Percentiles rank a stretch among this genome's conserved stretches.
These are phyloP conservation scores for Termitomyces sp. DNA, from an alignment of 768 basidiomycete species.

Conservation along the genomic window DNA sequence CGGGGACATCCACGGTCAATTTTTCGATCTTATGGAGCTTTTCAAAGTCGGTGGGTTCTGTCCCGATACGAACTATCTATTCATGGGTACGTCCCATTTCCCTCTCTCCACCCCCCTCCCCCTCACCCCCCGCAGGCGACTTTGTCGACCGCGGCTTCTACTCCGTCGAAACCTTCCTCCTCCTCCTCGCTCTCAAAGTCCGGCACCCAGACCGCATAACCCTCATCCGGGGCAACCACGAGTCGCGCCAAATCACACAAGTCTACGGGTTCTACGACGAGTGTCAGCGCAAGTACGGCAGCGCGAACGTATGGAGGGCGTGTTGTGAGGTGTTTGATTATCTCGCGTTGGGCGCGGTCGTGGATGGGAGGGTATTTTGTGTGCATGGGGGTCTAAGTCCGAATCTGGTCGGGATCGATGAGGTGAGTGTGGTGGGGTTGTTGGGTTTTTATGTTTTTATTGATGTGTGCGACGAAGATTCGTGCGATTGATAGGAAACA, in stretches of 20 bases:
- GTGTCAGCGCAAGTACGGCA: conserved; percentile 94
- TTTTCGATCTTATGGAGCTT: conserved; percentile 94
- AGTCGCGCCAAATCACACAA: conserved; percentile 95
- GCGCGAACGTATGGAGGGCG: conserved; percentile 94
- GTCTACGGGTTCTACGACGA: conserved; percentile 96
- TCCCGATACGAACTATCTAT: conserved; percentile 92
- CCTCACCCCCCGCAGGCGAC: too few species aligned
- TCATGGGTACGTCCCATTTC: conserved; percentile 85
- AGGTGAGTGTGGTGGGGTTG: conserved; percentile 52
- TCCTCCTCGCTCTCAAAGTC: conserved; percentile 92
- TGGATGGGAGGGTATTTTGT: conserved; percentile 97
- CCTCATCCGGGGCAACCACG: conserved; percentile 96
- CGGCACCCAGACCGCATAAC: conserved; percentile 97
- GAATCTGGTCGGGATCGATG: conserved; percentile 80
- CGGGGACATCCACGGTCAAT: conserved; percentile 97
- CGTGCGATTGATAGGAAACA: conserved; percentile 93
- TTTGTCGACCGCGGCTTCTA: conserved; percentile 99
- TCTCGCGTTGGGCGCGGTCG: conserved; percentile 88
- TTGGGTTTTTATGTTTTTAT: not conserved
- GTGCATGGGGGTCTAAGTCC: conserved; percentile 97
- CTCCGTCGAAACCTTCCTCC: conserved; percentile 92
- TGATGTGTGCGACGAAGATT: conserved; percentile 60
- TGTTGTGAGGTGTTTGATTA: conserved; percentile 99
- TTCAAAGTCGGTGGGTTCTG: conserved; percentile 92
- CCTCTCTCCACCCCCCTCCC: too few species aligned